A percentile compares a stretch with the other conserved stretches of the same genome.
phyloP scores from a whole-genome alignment of 2,329 filamentous ascomycete species.

The Colletotrichum gloeosporioides region DNA sequence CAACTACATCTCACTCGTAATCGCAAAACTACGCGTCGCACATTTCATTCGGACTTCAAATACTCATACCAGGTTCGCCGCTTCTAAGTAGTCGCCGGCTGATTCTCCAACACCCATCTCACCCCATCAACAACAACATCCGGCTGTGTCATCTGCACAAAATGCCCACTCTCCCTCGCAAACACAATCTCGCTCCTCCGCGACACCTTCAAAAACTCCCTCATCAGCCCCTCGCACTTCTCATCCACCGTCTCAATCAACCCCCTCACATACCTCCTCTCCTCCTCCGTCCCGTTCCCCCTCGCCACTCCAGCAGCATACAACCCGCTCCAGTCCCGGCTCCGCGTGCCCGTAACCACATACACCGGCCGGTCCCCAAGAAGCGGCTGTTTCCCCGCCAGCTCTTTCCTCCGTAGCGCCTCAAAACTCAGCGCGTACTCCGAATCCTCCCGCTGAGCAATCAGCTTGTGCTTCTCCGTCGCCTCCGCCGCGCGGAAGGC shows the following conservation, averaged over 20 bases:
- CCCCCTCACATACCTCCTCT: background rate
- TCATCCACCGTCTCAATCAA: background rate
- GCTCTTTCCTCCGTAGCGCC: background rate
- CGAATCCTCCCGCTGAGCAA: background rate
- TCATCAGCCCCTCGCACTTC: background rate
- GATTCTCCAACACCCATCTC: background rate
- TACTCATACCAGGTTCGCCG: background rate
- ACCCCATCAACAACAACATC: background rate
- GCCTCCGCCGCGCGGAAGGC: background rate
- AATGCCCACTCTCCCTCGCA: background rate
- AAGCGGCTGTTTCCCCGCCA: background rate
- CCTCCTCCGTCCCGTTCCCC: slow-evolving; percentile 7
- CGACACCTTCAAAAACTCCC: background rate
- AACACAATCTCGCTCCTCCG: background rate
- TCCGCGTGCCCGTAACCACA: background rate
- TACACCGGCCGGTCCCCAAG: background rate
- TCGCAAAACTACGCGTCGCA: no score
- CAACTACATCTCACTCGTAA: no score
- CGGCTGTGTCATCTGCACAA: slow-evolving; percentile 3
- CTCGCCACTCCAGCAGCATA: background rate
- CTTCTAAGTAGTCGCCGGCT: background rate
- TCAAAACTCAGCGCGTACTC: slow-evolving; percentile 2
- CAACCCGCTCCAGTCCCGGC: background rate
- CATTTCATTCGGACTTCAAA: background rate
- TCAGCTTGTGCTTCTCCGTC: background rate